Percentiles rank a stretch among this genome's conserved stretches.
Evolutionary conservation across 1,284 basidiomycete species (phyloP).

Genomic region (Cystobasidiaceae sp.): DNA sequence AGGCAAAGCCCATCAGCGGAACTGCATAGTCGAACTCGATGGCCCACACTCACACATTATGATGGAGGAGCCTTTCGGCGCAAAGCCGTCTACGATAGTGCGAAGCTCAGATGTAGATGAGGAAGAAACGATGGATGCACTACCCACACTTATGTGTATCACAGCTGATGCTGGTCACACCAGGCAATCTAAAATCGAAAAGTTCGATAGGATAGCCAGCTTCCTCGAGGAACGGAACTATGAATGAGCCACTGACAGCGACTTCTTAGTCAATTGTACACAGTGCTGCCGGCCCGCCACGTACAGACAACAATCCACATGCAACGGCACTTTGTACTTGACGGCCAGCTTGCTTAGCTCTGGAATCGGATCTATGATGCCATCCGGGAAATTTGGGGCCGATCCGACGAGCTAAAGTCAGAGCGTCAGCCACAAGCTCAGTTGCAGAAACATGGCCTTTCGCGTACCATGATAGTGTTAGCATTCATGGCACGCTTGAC

Average conservation of each 20-base stretch:
- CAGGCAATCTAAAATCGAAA: conserved; percentile 84
- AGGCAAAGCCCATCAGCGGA: not conserved
- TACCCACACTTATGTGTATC: conserved; percentile 75
- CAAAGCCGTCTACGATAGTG: conserved; percentile 18
- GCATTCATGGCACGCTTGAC: conserved; percentile 76
- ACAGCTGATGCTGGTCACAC: conserved; percentile 60
- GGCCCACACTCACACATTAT: conserved; percentile 70
- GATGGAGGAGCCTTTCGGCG: conserved; percentile 73
- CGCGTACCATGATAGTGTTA: conserved; percentile 69
- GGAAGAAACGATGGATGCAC: conserved; percentile 23
- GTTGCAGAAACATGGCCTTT: not conserved
- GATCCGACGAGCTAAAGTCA: conserved; percentile 50
- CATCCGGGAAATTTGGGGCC: conserved; percentile 40
- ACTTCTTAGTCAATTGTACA: not conserved
- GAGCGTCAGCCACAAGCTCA: conserved; percentile 70
- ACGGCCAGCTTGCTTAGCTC: conserved; percentile 71
- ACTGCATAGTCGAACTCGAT: conserved; percentile 50
- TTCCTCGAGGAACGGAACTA: conserved; percentile 77
- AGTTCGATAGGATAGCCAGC: conserved; percentile 50
- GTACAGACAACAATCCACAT: conserved; percentile 57
- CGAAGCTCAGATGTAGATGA: not conserved
- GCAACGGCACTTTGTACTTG: conserved; percentile 72
- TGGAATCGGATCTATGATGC: conserved; percentile 69
- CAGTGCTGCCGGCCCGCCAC: not conserved
- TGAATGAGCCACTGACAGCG: conserved; percentile 66